Evolutionary conservation across 495 filamentous ascomycete genomes (phyloP).

Genomic region (Lasiosphaeria miniovina): DNA sequence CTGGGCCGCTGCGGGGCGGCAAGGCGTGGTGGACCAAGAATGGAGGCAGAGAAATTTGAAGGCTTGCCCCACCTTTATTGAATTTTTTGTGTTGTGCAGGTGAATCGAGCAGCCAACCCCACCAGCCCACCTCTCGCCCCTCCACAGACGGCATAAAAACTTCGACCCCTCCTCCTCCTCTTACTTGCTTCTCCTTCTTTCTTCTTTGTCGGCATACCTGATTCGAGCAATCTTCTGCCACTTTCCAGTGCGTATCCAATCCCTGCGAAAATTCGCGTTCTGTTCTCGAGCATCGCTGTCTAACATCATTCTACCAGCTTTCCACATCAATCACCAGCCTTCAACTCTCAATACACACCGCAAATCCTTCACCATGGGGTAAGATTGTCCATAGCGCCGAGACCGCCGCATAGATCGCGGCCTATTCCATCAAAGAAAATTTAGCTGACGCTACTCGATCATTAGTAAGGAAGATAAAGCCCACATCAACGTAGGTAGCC

Average conservation of each 20-base stretch:
- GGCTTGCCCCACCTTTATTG: slow-evolving; percentile 26
- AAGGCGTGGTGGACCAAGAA: slow-evolving; percentile 22
- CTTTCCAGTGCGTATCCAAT: slow-evolving; percentile 22
- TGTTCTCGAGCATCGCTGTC: not conserved
- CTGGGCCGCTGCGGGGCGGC: slow-evolving; percentile 21
- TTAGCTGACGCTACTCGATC: not conserved
- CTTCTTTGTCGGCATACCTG: slow-evolving; percentile 38
- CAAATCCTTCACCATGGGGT: slow-evolving; percentile 35
- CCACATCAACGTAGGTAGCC: slow-evolving; percentile 92
- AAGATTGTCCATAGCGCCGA: slow-evolving; percentile 14
- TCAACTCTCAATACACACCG: slow-evolving; percentile 9
- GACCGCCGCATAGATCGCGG: not conserved
- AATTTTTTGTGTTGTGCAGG: slow-evolving; percentile 24
- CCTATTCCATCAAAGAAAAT: not conserved
- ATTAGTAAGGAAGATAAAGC: slow-evolving; percentile 76
- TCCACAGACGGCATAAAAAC: slow-evolving; percentile 29
- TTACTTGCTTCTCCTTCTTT: slow-evolving; percentile 24
- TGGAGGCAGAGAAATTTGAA: slow-evolving; percentile 20
- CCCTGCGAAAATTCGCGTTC: not conserved
- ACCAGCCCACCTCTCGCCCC: slow-evolving; percentile 24
- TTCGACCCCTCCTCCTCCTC: slow-evolving; percentile 29
- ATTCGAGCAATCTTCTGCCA: slow-evolving; percentile 38
- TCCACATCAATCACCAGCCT: slow-evolving; percentile 25
- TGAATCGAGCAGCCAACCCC: slow-evolving; percentile 16
- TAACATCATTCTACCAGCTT: slow-evolving; percentile 10